A percentile compares a stretch with the other conserved stretches of the same genome.
Conservation (phyloP, 345 rosid genomes). For the Toxicodendron radicans region DNA sequence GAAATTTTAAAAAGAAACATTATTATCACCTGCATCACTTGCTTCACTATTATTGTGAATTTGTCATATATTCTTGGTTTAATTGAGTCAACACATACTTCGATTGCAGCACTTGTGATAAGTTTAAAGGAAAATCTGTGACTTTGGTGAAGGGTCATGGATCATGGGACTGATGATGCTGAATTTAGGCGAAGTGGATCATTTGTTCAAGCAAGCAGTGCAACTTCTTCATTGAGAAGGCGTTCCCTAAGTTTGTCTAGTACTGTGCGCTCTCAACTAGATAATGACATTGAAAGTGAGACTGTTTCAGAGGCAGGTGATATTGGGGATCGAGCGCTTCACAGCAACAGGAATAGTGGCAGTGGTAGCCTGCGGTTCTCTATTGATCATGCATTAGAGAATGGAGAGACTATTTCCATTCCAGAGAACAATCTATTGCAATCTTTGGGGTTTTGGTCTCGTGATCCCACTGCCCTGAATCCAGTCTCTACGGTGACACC, state of each 20-base stretch:
- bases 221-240: constrained; percentile 49
- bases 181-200: constrained; percentile 33
- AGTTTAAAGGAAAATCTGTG: background rate
- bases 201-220: constrained; percentile 44
- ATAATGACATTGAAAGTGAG: constrained; percentile 56
- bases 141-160: constrained; percentile 48
- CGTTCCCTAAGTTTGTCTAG: constrained; percentile 47
- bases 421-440: constrained; percentile 29
- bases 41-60: background rate
- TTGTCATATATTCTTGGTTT: background rate
- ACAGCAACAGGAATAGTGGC: constrained; percentile 42
- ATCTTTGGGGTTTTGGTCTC: constrained; percentile 22
- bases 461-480: constrained; percentile 29
- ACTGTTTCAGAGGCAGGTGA: constrained; percentile 89
- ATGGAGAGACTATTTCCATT: constrained; percentile 29
- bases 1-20: background rate
- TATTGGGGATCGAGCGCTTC: constrained; percentile 75
- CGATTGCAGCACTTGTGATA: background rate
- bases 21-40: background rate
- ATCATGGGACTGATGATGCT: constrained; percentile 19
- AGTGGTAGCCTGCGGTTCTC: constrained; percentile 47
- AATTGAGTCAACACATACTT: background rate
- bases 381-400: constrained; percentile 41
- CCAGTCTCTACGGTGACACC: constrained; percentile 32
- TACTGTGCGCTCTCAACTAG: constrained; percentile 23